Conservation (phyloP, 257 asterid species). For the Lavandula angustifolia region DNA sequence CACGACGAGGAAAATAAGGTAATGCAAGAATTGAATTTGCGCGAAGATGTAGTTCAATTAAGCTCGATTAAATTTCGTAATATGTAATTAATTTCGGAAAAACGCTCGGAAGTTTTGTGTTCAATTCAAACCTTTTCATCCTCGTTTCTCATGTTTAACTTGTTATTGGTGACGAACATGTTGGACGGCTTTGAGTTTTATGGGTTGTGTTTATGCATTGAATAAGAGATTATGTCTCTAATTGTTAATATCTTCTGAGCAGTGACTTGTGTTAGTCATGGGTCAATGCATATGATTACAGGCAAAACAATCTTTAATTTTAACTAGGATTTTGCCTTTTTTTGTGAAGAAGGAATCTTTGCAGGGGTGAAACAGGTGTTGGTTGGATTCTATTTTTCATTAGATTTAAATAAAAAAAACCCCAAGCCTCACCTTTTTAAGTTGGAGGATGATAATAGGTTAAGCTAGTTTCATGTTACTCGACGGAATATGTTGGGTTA, state of each 20-base stretch:
- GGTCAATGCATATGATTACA: conserved; percentile 1
- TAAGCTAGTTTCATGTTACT: not conserved
- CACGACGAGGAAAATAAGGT: conserved; percentile 37
- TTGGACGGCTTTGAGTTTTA: not conserved
- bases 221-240: not conserved
- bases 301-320: not conserved
- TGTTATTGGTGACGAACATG: not conserved
- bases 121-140: not conserved
- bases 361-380: not conserved
- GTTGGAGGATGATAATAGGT: conserved; percentile 1
- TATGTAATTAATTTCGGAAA: not conserved
- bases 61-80: not conserved
- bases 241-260: not conserved
- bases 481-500: not conserved
- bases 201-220: not conserved
- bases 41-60: not conserved
- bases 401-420: not conserved
- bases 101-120: not conserved
- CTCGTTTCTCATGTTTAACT: not conserved
- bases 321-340: not conserved
- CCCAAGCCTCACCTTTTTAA: not conserved
- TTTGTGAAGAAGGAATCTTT: not conserved
- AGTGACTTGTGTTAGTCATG: not conserved
- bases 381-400: not conserved
- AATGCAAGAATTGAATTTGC: not conserved